phyloP scores from a whole-genome alignment of 1,284 basidiomycete genomes.

The Coniferiporia weirii region DNA sequence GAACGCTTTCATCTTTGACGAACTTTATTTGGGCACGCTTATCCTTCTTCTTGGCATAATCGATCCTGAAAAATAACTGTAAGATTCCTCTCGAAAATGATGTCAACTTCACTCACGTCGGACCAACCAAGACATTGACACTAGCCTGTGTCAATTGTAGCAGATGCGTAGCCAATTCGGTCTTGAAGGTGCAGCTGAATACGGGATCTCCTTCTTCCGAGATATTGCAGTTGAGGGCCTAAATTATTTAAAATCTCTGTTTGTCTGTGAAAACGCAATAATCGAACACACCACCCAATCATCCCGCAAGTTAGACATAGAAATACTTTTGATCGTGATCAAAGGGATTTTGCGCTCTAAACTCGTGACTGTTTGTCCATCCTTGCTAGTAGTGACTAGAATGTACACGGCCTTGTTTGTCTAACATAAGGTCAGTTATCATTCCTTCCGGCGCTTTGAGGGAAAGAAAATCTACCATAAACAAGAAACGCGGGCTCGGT shows the following conservation, averaged over 20 bases:
- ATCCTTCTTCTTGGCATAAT: conserved; percentile 96
- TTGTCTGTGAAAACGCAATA: neutral
- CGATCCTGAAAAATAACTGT: conserved; percentile 47
- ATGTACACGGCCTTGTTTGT: conserved; percentile 90
- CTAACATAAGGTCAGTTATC: conserved; percentile 36
- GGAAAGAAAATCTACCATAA: conserved; percentile 61
- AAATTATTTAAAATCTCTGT: neutral
- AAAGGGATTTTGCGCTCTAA: conserved; percentile 90
- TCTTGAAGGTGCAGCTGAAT: conserved; percentile 93
- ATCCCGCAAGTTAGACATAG: conserved; percentile 86
- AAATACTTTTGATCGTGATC: conserved; percentile 80
- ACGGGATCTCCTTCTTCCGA: conserved; percentile 96
- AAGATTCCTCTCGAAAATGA: conserved; percentile 4
- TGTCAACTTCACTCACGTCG: conserved; percentile 51
- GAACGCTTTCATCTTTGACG: conserved; percentile 83
- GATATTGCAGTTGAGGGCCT: conserved; percentile 69
- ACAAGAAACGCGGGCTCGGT: conserved; percentile 85
- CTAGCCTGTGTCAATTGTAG: conserved; percentile 78
- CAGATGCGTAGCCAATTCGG: conserved; percentile 84
- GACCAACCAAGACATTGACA: conserved; percentile 69
- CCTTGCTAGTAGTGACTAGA: conserved; percentile 64
- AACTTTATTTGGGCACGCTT: conserved; percentile 89
- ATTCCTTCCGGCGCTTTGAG: neutral
- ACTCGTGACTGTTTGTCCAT: conserved; percentile 56
- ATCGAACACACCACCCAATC: conserved; percentile 79